Conservation (phyloP, 1,139 yeast genomes). For the Yamadazyma friedrichii region DNA sequence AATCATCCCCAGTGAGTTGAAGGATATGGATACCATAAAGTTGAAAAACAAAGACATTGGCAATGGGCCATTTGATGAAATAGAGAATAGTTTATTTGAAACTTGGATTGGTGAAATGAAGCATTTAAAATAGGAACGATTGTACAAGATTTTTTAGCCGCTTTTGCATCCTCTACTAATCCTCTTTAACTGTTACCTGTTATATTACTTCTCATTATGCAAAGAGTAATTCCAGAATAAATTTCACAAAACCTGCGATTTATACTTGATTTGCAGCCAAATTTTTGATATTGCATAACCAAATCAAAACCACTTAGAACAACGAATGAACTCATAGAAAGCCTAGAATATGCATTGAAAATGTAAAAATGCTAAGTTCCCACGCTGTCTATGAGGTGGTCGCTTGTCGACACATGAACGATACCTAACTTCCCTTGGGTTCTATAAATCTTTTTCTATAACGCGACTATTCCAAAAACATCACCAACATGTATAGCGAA, state of each 20-base stretch:
- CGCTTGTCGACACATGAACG: too few relatives aligned
- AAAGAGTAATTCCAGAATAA: too few relatives aligned
- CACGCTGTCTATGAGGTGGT: too few relatives aligned
- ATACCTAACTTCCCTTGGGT: too few relatives aligned
- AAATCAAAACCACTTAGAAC: too few relatives aligned
- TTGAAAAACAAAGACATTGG: constrained; percentile 8
- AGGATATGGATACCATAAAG: constrained; percentile 11
- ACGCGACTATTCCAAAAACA: not conserved
- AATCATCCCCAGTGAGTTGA: constrained; percentile 37
- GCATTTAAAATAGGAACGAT: constrained; percentile 1
- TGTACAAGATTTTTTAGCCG: not conserved
- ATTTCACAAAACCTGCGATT: too few relatives aligned
- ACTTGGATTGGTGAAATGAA: constrained; percentile 46
- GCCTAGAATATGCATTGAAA: too few relatives aligned
- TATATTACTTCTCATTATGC: too few relatives aligned
- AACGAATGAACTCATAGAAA: too few relatives aligned
- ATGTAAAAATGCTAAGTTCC: too few relatives aligned
- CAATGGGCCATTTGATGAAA: constrained; percentile 36
- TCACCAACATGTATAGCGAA: constrained; percentile 3
- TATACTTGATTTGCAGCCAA: not conserved
- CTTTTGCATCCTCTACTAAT: not conserved
- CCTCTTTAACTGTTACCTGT: too few relatives aligned
- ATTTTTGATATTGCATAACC: not conserved
- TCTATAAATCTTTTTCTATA: too few relatives aligned
- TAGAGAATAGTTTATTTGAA: constrained; percentile 42